Evolutionary conservation across 176 grass and related monocot species (phyloP).

Genomic region (Puya raimondii): DNA sequence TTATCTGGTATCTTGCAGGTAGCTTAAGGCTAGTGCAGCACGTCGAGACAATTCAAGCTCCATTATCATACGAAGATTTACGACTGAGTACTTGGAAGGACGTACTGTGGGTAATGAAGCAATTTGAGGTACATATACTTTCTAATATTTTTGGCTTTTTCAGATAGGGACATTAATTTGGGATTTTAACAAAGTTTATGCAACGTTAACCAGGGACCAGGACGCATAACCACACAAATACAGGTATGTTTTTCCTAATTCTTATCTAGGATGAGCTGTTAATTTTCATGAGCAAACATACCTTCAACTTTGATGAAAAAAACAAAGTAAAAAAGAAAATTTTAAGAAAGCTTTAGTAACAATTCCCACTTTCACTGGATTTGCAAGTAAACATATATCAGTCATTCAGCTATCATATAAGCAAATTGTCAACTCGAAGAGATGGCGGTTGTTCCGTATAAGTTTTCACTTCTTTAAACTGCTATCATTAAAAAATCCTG

Average conservation of each 20-base stretch:
- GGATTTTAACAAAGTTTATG: slow-evolving; percentile 24
- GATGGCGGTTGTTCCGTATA: too few species aligned
- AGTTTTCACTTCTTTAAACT: too few species aligned
- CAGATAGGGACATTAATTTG: neutral
- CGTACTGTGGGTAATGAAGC: slow-evolving; percentile 46
- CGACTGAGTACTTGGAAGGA: slow-evolving; percentile 49
- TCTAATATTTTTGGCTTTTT: neutral
- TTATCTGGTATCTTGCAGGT: slow-evolving; percentile 36
- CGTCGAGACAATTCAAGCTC: slow-evolving; percentile 59
- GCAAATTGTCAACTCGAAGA: too few species aligned
- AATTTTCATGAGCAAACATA: neutral
- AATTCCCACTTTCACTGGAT: too few species aligned
- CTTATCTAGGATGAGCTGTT: neutral
- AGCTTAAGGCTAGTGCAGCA: slow-evolving; percentile 87
- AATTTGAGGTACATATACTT: slow-evolving; percentile 45
- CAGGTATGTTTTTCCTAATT: slow-evolving; percentile 46
- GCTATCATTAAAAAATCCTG: too few species aligned
- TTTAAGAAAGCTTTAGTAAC: too few species aligned
- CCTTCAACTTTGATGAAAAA: neutral
- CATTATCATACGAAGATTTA: slow-evolving; percentile 38
- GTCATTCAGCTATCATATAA: too few species aligned
- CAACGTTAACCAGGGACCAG: slow-evolving; percentile 52
- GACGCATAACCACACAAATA: slow-evolving; percentile 63
- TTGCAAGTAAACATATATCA: too few species aligned
- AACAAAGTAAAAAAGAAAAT: neutral